phyloP scores from a whole-genome alignment of 1,284 basidiomycete genomes.

The Leccinum insigne region DNA sequence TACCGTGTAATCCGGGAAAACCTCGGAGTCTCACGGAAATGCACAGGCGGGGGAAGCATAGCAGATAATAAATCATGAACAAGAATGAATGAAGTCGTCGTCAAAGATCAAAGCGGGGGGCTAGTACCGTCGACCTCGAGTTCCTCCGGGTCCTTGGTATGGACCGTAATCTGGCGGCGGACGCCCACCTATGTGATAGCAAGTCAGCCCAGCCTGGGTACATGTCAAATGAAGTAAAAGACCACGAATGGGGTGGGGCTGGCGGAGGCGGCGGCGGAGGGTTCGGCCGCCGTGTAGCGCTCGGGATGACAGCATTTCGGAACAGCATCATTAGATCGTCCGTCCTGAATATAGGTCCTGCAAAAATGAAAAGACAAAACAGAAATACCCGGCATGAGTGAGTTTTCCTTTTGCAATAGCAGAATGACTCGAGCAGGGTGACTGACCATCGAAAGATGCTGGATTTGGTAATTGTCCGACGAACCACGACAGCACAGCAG shows the following conservation, averaged over 20 bases:
- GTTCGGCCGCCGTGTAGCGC: slow-evolving; percentile 46
- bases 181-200: slow-evolving; percentile 42
- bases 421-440: slow-evolving; percentile 6
- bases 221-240: not conserved
- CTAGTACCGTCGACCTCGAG: slow-evolving; percentile 38
- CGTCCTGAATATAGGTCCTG: slow-evolving; percentile 84
- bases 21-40: slow-evolving; percentile 1
- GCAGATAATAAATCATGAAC: slow-evolving; percentile 25
- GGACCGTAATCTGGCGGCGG: slow-evolving; percentile 72
- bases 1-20: slow-evolving; percentile 4
- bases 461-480: slow-evolving; percentile 75
- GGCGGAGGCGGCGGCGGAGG: slow-evolving; percentile 47
- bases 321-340: slow-evolving; percentile 86
- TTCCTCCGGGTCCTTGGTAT: slow-evolving; percentile 58
- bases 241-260: slow-evolving; percentile 17
- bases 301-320: slow-evolving; percentile 74
- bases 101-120: not conserved
- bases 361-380: slow-evolving; percentile 16
- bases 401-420: slow-evolving; percentile 15
- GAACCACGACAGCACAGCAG: slow-evolving; percentile 80
- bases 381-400: slow-evolving; percentile 15
- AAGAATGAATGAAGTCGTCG: slow-evolving; percentile 10
- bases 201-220: slow-evolving; percentile 17
- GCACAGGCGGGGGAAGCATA: slow-evolving; percentile 6
- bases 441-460: slow-evolving; percentile 79